Conservation (phyloP, 805 yeast species). For the Myxozyma lipomycoides region DNA sequence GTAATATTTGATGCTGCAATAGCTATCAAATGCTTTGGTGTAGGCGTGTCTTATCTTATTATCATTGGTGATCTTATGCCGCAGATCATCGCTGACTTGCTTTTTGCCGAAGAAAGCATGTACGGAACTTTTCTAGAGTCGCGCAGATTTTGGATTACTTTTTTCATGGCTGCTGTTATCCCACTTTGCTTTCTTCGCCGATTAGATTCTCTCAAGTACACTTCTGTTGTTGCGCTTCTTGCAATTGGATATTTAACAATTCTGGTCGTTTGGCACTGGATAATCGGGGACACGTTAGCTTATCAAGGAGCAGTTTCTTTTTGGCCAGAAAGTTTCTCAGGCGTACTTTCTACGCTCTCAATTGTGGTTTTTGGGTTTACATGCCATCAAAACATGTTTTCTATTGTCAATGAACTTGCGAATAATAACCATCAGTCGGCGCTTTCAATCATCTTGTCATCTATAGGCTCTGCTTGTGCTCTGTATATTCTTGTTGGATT, state of each 20-base stretch:
- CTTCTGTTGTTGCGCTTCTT: slow-evolving; percentile 75
- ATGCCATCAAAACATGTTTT: slow-evolving; percentile 92
- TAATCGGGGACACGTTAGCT: slow-evolving; percentile 52
- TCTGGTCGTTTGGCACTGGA: slow-evolving; percentile 68
- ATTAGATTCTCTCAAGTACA: slow-evolving; percentile 78
- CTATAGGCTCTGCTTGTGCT: slow-evolving; percentile 56
- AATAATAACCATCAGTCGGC: slow-evolving; percentile 50
- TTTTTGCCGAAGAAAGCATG: slow-evolving; percentile 2
- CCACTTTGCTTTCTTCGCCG: slow-evolving; percentile 71
- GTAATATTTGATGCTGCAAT: slow-evolving; percentile 69
- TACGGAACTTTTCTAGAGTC: slow-evolving; percentile 14
- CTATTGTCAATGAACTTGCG: slow-evolving; percentile 75
- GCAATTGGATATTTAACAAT: slow-evolving; percentile 75
- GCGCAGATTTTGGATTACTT: slow-evolving; percentile 48
- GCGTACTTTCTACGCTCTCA: slow-evolving; percentile 73
- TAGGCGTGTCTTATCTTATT: slow-evolving; percentile 68
- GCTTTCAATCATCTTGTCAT: slow-evolving; percentile 46
- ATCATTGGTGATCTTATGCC: slow-evolving; percentile 77
- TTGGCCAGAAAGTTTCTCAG: slow-evolving; percentile 44
- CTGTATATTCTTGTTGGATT: slow-evolving; percentile 72
- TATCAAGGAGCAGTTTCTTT: slow-evolving; percentile 50
- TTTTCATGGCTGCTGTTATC: slow-evolving; percentile 45
- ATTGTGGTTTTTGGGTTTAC: slow-evolving; percentile 91
- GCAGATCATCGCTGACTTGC: slow-evolving; percentile 36
- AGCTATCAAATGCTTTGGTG: slow-evolving; percentile 75